phyloP scores from a whole-genome alignment of 177 flowering plant species.

The Vitis hybrid region DNA sequence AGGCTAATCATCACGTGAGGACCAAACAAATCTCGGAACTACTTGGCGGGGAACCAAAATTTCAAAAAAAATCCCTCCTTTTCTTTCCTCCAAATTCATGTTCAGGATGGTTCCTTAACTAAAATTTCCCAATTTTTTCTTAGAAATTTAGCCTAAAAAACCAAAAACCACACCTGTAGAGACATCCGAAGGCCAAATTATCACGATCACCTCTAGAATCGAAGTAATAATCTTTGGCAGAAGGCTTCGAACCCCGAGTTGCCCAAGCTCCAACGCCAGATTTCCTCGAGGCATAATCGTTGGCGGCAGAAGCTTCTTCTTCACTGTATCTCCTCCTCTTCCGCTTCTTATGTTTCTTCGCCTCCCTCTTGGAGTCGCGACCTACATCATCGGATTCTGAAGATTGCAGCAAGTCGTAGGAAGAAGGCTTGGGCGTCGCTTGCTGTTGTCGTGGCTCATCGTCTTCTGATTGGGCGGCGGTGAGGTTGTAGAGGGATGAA shows the following conservation, averaged over 20 bases:
- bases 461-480: slow-evolving; percentile 3
- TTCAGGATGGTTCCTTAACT: too few relatives aligned
- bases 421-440: slow-evolving; percentile 18
- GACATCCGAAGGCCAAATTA: slow-evolving; percentile 76
- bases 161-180: slow-evolving; percentile 59
- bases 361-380: slow-evolving; percentile 25
- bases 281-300: slow-evolving; percentile 34
- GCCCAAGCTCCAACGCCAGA: slow-evolving; percentile 55
- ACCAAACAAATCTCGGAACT: too few relatives aligned
- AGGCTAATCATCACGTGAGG: too few relatives aligned
- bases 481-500: slow-evolving; percentile 23
- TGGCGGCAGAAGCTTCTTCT: background rate
- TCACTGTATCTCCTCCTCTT: slow-evolving; percentile 13
- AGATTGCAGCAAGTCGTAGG: slow-evolving; percentile 46
- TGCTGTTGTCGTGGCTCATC: background rate
- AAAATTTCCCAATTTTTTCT: too few relatives aligned
- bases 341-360: slow-evolving; percentile 26
- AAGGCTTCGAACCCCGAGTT: slow-evolving; percentile 24
- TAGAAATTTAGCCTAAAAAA: background rate
- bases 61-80: too few relatives aligned
- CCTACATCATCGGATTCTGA: slow-evolving; percentile 19
- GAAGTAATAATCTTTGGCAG: slow-evolving; percentile 63
- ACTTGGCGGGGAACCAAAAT: too few relatives aligned
- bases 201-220: slow-evolving; percentile 86
- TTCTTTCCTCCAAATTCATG: too few relatives aligned